Base-by-base conservation (phyloP, 2,329 filamentous ascomycete species). In the Drechslerella dactyloides region DNA sequence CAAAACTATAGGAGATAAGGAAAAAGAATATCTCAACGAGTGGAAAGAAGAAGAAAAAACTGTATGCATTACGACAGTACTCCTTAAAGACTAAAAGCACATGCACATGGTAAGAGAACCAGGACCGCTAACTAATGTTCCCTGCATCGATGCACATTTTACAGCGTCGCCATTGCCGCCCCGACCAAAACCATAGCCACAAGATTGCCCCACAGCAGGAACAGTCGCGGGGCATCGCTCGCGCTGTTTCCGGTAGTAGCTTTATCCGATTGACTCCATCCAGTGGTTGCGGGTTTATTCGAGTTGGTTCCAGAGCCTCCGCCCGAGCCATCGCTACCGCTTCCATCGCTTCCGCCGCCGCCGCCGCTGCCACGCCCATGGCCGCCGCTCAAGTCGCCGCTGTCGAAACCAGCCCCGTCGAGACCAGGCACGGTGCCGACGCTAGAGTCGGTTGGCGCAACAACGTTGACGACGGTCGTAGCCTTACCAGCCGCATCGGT, bases 351-450 rank as follows among this genome's bases (percentile, higher is more conserved):
- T 48, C 78, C 78, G 58, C 75, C 70, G 75, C 70, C 51, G 48
- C 62, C 48, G 27, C 74, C 57, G 27, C 69, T 50, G 42, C 42
- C 44, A 35, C 57, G 35, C 15, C 59, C 65, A 42, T 23, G 60
- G 57, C 78, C 79, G 46, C 79, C 79, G 33, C 72, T 69, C 48
- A 75, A 66, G 44, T 74, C 76, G 57, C 75, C 68, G n/a, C 74
- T 74, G 65, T 82, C 81, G 44, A 82, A 81, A 19, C 83, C 83
- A 27, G 80, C 81, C 48, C 84, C 84, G 52, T 81, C 82, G 27
- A 86, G 80, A 78, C 85, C 86, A 24, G 85, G 85, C 24, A 87
- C 82, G 52, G 83, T 84, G 54, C 80, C 78, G 24, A 78, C 70
- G 63, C 83, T 80, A 13, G 78, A 77, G 23, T 76, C 76, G 33